A percentile compares a stretch with the other conserved stretches of the same genome.
Evolutionary conservation across 441 rosid genomes (phyloP).

Genomic region (Gossypium trilobum): DNA sequence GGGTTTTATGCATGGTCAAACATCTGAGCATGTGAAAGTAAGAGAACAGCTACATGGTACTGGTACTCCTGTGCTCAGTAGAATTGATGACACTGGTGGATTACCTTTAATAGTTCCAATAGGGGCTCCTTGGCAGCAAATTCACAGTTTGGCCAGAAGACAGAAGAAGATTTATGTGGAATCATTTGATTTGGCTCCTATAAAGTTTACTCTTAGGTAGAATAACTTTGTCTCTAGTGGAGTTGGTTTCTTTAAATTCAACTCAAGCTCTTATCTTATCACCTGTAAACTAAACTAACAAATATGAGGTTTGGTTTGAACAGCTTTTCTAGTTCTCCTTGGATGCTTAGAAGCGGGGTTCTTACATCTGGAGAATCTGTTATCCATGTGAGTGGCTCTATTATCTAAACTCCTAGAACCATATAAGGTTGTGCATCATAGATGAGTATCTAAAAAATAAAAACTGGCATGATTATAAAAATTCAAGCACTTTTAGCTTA

Average conservation of each 20-base stretch:
- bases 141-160: constrained; percentile 73
- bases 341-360: constrained; percentile 78
- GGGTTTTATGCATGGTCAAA: constrained; percentile 23
- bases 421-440: neutral
- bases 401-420: constrained; percentile 9
- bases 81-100: constrained; percentile 32
- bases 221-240: neutral
- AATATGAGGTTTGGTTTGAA: constrained; percentile 18
- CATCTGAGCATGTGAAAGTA: constrained; percentile 26
- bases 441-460: neutral
- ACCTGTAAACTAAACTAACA: constrained; percentile 25
- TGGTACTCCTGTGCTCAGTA: constrained; percentile 28
- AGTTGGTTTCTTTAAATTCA: constrained; percentile 1
- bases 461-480: neutral
- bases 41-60: constrained; percentile 30
- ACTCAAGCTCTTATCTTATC: constrained; percentile 15
- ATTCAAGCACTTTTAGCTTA: neutral
- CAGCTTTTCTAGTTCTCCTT: constrained; percentile 96
- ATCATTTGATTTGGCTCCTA: constrained; percentile 67
- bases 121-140: constrained; percentile 97
- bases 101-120: constrained; percentile 70
- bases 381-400: constrained; percentile 61
- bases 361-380: constrained; percentile 73
- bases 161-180: constrained; percentile 81
- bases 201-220: constrained; percentile 76